Conservation (phyloP, 2,329 filamentous ascomycete species). For the Trichoderma sp. region DNA sequence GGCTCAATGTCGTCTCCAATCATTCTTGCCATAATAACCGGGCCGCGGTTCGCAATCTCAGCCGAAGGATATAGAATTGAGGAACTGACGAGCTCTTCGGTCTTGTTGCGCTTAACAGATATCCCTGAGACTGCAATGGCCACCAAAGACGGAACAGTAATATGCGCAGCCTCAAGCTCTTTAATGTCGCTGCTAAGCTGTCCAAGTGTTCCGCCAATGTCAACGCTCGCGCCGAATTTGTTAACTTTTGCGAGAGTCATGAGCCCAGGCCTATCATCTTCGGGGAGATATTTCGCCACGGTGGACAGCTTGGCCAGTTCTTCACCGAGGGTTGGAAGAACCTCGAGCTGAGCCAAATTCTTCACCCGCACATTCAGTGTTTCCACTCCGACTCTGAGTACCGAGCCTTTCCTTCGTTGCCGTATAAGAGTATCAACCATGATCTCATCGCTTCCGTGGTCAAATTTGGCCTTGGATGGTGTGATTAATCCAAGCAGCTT, state of each 20-base stretch:
- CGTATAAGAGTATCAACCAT: slow-evolving; percentile 87
- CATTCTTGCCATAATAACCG: slow-evolving; percentile 81
- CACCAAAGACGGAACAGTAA: slow-evolving; percentile 79
- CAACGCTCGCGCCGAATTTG: slow-evolving; percentile 60
- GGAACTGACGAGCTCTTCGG: slow-evolving; percentile 71
- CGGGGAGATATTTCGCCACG: slow-evolving; percentile 91
- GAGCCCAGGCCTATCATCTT: slow-evolving; percentile 90
- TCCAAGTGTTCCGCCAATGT: slow-evolving; percentile 71
- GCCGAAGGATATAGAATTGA: slow-evolving; percentile 31
- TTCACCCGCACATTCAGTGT: slow-evolving; percentile 63
- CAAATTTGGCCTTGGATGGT: slow-evolving; percentile 86
- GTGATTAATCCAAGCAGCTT: slow-evolving; percentile 82
- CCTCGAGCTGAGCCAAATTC: slow-evolving; percentile 64
- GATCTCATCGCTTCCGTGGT: slow-evolving; percentile 86
- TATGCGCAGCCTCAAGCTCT: slow-evolving; percentile 73
- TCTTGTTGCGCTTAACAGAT: slow-evolving; percentile 62
- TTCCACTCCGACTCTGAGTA: slow-evolving; percentile 70
- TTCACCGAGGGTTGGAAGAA: slow-evolving; percentile 70
- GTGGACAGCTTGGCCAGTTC: slow-evolving; percentile 82
- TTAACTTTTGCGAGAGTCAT: slow-evolving; percentile 71
- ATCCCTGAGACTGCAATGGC: slow-evolving; percentile 72
- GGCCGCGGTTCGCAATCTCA: slow-evolving; percentile 31
- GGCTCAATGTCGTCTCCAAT: slow-evolving; percentile 95
- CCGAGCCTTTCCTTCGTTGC: slow-evolving; percentile 82
- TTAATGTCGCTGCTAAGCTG: slow-evolving; percentile 57